phyloP scores from a whole-genome alignment of 306 rosid species.

The Glycine tomentella region DNA sequence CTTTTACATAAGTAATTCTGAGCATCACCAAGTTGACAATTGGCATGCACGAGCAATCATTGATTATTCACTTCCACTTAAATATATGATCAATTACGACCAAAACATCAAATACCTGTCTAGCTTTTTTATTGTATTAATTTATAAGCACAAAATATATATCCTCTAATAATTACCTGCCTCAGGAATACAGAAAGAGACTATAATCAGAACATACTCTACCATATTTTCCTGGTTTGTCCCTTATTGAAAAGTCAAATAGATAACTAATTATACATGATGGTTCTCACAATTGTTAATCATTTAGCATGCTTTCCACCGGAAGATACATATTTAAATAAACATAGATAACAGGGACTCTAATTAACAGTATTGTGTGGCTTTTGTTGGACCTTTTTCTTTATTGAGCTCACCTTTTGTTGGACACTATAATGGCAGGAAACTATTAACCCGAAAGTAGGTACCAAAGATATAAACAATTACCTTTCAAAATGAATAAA shows the following conservation, averaged over 20 bases:
- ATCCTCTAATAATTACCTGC: not conserved
- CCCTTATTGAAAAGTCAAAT: conserved; percentile 4
- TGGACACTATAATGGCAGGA: conserved; percentile 16
- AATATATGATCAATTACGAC: not conserved
- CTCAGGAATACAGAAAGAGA: not conserved
- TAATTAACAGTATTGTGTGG: not conserved
- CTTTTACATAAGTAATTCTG: not conserved
- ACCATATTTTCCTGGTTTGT: too few relatives aligned
- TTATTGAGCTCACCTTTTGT: not conserved
- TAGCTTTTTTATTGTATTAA: not conserved
- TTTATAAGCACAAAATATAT: not conserved
- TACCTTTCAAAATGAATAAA: conserved; percentile 4
- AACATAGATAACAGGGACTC: conserved; percentile 15
- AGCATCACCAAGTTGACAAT: not conserved
- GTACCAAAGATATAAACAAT: not conserved
- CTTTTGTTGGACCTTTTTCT: not conserved
- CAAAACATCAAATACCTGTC: not conserved
- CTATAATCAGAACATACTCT: too few relatives aligned
- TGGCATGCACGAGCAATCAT: conserved; percentile 45
- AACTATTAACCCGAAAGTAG: not conserved
- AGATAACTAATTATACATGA: conserved; percentile 14
- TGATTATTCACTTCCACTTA: not conserved
- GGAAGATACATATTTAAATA: not conserved
- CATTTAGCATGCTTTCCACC: conserved; percentile 38
- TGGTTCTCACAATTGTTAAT: conserved; percentile 48